Percentiles rank a stretch among this genome's conserved stretches.
These are phyloP conservation scores for Toxicodendron radicans DNA, from an alignment of 345 rosid species.

Conservation along the genomic window DNA sequence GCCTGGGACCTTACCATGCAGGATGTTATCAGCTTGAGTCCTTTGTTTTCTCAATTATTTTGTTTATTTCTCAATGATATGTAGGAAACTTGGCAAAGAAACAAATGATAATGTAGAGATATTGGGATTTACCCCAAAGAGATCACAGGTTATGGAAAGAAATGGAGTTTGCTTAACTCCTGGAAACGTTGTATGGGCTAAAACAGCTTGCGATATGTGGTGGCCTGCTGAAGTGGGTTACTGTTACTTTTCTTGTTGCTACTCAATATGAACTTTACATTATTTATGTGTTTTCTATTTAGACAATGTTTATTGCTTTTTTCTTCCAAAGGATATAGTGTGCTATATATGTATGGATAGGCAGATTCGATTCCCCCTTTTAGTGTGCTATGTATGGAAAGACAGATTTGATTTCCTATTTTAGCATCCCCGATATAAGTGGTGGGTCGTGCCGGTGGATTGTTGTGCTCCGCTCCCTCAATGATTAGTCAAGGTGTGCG, in stretches of 20 bases:
- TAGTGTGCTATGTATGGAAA: too few species aligned
- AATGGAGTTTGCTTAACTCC: slow-evolving; percentile 19
- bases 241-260: background rate
- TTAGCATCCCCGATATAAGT: too few species aligned
- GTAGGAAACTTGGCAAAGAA: background rate
- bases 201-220: slow-evolving; percentile 18
- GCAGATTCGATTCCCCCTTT: too few species aligned
- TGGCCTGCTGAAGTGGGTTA: slow-evolving; percentile 27
- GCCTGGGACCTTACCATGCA: background rate
- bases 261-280: background rate
- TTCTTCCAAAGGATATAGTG: background rate
- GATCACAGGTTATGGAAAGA: slow-evolving; percentile 19
- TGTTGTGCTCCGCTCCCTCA: too few species aligned
- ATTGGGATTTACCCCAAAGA: slow-evolving; percentile 7
- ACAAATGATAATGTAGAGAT: background rate
- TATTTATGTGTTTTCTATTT: background rate
- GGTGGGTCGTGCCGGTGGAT: too few species aligned
- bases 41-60: background rate
- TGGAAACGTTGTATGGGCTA: slow-evolving; percentile 23
- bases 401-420: too few species aligned
- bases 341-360: too few species aligned
- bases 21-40: background rate
- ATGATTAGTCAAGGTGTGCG: too few species aligned
- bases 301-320: background rate
- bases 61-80: background rate